A percentile compares a stretch with the other conserved stretches of the same genome.
Evolutionary conservation across 1,139 yeast species (phyloP).

Genomic region (Geotrichum citri-aurantii): DNA sequence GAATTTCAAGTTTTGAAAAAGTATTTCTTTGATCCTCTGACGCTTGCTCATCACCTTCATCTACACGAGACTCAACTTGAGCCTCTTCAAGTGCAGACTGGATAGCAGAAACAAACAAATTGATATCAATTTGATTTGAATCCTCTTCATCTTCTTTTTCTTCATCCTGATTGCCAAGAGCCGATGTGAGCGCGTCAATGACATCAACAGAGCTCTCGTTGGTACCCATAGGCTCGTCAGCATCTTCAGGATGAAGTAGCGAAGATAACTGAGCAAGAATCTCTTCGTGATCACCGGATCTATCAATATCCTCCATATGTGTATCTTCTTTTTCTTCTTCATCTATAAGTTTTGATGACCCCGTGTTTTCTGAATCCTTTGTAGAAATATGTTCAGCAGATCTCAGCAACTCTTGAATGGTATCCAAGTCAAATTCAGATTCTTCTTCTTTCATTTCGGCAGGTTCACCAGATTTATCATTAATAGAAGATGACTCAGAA

Average conservation of each 20-base stretch:
- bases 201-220: constrained; percentile 1
- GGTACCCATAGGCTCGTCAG: constrained; percentile 3
- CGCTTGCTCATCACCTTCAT: not conserved
- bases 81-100: constrained; percentile 16
- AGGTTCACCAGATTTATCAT: not conserved
- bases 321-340: not conserved
- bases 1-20: constrained; percentile 10
- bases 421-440: constrained; percentile 12
- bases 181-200: constrained; percentile 1
- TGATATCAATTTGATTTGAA: constrained; percentile 5
- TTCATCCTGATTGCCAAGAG: not conserved
- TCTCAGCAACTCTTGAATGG: constrained; percentile 12
- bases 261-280: constrained; percentile 19
- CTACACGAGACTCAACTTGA: not conserved
- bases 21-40: constrained; percentile 4
- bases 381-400: constrained; percentile 13
- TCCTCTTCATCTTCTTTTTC: constrained; percentile 5
- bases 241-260: constrained; percentile 13
- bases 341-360: not conserved
- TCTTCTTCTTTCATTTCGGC: not conserved
- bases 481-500: not conserved
- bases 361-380: constrained; percentile 1
- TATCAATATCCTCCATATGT: constrained; percentile 32
- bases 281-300: constrained; percentile 10
- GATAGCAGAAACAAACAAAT: constrained; percentile 14